Percentiles rank a stretch among this genome's conserved stretches.
Evolutionary conservation across 208 protist genomes (phyloP).

Genomic region (Trypanosoma scelopori): DNA sequence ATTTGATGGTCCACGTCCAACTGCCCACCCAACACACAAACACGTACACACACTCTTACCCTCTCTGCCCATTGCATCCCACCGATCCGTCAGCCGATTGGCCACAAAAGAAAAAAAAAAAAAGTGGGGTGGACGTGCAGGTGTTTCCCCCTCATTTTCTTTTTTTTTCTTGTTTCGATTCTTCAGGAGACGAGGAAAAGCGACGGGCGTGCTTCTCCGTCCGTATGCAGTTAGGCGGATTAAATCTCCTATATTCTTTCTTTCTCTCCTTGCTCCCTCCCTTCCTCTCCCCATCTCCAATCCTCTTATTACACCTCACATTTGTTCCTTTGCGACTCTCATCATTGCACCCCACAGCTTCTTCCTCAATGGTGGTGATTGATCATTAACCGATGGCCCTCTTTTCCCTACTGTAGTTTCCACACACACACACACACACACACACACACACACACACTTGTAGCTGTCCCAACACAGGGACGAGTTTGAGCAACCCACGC

Average conservation of each 20-base stretch:
- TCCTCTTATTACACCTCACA: too few species aligned
- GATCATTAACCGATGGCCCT: not conserved
- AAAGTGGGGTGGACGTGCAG: too few species aligned
- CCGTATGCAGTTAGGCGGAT: not conserved
- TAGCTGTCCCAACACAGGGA: too few species aligned
- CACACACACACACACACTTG: not conserved
- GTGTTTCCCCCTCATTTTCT: not conserved
- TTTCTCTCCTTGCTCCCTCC: too few species aligned
- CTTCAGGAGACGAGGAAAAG: constrained; percentile 4
- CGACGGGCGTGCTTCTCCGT: not conserved
- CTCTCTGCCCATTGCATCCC: too few species aligned
- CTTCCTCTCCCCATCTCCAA: too few species aligned
- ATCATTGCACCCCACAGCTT: too few species aligned
- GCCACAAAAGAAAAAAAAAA: too few species aligned
- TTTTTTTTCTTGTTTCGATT: constrained; percentile 16
- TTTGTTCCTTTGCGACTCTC: too few species aligned
- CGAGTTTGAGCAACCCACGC: too few species aligned
- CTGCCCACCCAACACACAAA: not conserved
- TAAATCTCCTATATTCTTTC: not conserved
- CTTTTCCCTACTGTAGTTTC: not conserved
- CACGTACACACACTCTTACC: not conserved
- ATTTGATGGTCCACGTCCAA: not conserved
- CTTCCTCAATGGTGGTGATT: too few species aligned
- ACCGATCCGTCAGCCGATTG: too few species aligned
- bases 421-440: not conserved